Conservation (phyloP, 176 grass and related monocot species). For the Zoysia japonica region DNA sequence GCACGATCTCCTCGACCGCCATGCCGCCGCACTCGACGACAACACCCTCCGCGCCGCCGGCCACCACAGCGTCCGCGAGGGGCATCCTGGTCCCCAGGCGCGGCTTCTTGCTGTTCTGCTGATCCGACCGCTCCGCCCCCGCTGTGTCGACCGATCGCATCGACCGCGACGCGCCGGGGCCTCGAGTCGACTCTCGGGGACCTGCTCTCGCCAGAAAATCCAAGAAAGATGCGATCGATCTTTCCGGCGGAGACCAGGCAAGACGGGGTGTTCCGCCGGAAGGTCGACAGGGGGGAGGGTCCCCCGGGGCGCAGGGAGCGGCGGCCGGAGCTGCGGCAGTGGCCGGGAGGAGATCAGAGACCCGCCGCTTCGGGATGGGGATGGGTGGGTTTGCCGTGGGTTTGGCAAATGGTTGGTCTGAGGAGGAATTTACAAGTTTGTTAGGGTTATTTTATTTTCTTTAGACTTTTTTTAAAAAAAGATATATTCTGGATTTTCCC, state of each 20-base stretch:
- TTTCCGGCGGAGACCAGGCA: background rate
- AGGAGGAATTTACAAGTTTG: slow-evolving; percentile 32
- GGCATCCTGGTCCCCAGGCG: slow-evolving; percentile 52
- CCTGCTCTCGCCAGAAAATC: slow-evolving; percentile 14
- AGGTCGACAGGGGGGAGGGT: background rate
- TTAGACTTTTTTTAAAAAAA: too few species aligned
- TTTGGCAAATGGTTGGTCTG: slow-evolving; percentile 22
- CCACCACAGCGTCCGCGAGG: slow-evolving; percentile 44
- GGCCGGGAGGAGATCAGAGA: slow-evolving; percentile 29
- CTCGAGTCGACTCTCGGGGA: background rate
- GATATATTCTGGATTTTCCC: background rate
- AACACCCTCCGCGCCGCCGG: slow-evolving; percentile 9
- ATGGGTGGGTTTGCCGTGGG: slow-evolving; percentile 27
- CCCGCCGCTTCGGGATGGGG: slow-evolving; percentile 20
- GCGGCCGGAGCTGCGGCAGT: background rate
- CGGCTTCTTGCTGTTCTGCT: slow-evolving; percentile 64
- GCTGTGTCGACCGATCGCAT: slow-evolving; percentile 70
- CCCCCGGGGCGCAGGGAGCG: background rate
- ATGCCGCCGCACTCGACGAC: slow-evolving; percentile 12
- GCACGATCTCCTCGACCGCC: slow-evolving; percentile 80
- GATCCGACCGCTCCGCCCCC: slow-evolving; percentile 54
- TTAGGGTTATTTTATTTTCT: background rate
- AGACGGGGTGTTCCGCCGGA: background rate
- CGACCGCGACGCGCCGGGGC: slow-evolving; percentile 34
- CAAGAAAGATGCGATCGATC: slow-evolving; percentile 31